Conservation (phyloP, 2,329 filamentous ascomycete species). For the Lasiodiplodia hormozganensis region DNA sequence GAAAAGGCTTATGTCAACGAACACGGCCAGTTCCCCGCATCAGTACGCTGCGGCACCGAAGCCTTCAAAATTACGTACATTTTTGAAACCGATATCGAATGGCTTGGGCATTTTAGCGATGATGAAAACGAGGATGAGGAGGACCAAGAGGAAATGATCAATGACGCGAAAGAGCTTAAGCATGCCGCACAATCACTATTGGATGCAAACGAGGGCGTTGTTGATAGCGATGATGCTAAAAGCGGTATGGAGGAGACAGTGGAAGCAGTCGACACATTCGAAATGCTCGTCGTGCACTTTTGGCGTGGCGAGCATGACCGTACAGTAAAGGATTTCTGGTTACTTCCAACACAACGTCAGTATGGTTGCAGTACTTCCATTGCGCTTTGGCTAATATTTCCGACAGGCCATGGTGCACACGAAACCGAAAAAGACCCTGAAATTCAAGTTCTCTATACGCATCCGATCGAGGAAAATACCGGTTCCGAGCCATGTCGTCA, state of each 20-base stretch:
- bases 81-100: neutral
- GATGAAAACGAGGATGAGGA: neutral
- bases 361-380: neutral
- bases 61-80: neutral
- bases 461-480: neutral
- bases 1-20: neutral
- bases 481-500: neutral
- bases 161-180: neutral
- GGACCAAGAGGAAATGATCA: neutral
- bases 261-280: neutral
- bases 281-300: neutral
- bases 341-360: neutral
- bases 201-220: no score
- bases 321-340: neutral
- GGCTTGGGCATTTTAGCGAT: neutral
- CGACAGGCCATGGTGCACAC: neutral
- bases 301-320: neutral
- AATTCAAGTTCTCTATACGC: neutral
- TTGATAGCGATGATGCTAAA: neutral
- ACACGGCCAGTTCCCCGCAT: neutral
- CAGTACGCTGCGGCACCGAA: neutral
- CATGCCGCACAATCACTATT: no score
- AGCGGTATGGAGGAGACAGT: neutral
- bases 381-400: neutral
- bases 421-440: neutral